phyloP scores from a whole-genome alignment of 2,329 filamentous ascomycete genomes.

The Dryadomyces quercivorus region DNA sequence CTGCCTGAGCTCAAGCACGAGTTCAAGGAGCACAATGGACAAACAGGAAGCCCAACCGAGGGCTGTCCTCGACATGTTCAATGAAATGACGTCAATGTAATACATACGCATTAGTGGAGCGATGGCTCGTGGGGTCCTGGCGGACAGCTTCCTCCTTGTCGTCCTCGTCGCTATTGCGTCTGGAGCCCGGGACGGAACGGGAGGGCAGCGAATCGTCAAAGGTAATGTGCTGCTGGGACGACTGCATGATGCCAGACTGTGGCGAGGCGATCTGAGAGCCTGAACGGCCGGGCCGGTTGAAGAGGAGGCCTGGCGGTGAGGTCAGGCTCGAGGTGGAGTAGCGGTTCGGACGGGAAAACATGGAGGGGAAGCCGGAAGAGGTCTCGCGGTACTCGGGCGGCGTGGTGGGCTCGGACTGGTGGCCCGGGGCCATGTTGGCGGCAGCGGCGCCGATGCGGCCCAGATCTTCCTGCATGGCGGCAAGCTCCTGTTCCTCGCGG shows the following conservation, averaged over 20 bases:
- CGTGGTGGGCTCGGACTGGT: slow-evolving; percentile 90
- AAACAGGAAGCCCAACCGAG: no score
- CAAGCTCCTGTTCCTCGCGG: slow-evolving; percentile 71
- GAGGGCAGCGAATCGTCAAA: slow-evolving; percentile 60
- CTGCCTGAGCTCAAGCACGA: no score
- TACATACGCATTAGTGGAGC: slow-evolving; percentile 70
- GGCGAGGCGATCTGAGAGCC: slow-evolving; percentile 74
- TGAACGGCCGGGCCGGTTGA: slow-evolving; percentile 61
- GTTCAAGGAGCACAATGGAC: no score
- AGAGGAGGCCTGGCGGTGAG: slow-evolving; percentile 58
- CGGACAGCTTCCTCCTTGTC: slow-evolving; percentile 68
- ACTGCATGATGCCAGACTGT: slow-evolving; percentile 46
- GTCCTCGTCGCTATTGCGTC: slow-evolving; percentile 84
- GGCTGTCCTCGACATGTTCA: no score
- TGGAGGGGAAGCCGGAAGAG: slow-evolving; percentile 57
- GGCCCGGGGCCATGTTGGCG: slow-evolving; percentile 41
- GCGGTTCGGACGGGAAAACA: slow-evolving; percentile 73
- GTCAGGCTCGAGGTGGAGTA: slow-evolving; percentile 83
- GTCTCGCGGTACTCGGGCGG: slow-evolving; percentile 83
- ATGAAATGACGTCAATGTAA: background rate
- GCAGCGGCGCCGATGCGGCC: slow-evolving; percentile 31
- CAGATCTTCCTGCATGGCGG: slow-evolving; percentile 73
- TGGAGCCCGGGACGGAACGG: slow-evolving; percentile 73
- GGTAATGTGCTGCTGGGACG: slow-evolving; percentile 29
- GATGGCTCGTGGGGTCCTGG: slow-evolving; percentile 57